A percentile compares a stretch with the other conserved stretches of the same genome.
Conservation (phyloP, 176 grass and related monocot species). For the Aegilops sharonensis region DNA sequence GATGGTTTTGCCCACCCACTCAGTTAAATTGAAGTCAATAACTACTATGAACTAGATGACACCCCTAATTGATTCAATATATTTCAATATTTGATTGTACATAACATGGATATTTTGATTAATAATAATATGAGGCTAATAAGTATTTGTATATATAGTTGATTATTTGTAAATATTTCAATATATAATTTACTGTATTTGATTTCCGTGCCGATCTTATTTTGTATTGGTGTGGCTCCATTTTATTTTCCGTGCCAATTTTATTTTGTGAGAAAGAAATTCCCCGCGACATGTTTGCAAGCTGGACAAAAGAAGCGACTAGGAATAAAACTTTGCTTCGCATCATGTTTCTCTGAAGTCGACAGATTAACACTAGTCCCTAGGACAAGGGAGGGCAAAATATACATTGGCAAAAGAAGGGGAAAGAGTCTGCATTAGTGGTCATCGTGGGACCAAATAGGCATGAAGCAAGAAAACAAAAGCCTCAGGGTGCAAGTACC, state of each 20-base stretch:
- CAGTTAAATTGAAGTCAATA: too few species aligned
- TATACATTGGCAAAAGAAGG: constrained; percentile 10
- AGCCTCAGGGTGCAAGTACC: constrained; percentile 30
- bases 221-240: background rate
- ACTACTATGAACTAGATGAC: too few species aligned
- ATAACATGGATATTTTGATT: too few species aligned
- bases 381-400: constrained; percentile 14
- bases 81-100: too few species aligned
- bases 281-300: background rate
- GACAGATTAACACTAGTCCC: constrained; percentile 34
- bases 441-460: constrained; percentile 40
- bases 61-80: too few species aligned
- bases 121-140: too few species aligned
- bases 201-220: too few species aligned
- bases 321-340: background rate
- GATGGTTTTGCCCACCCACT: too few species aligned
- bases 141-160: too few species aligned
- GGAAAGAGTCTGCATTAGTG: constrained; percentile 47
- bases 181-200: too few species aligned
- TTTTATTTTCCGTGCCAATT: background rate
- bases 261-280: background rate
- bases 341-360: constrained; percentile 2
- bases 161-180: too few species aligned
- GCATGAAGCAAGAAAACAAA: constrained; percentile 22
- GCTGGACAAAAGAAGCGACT: background rate